Base-by-base conservation (phyloP, 176 grass and related monocot genomes). In the Poa annua region DNA sequence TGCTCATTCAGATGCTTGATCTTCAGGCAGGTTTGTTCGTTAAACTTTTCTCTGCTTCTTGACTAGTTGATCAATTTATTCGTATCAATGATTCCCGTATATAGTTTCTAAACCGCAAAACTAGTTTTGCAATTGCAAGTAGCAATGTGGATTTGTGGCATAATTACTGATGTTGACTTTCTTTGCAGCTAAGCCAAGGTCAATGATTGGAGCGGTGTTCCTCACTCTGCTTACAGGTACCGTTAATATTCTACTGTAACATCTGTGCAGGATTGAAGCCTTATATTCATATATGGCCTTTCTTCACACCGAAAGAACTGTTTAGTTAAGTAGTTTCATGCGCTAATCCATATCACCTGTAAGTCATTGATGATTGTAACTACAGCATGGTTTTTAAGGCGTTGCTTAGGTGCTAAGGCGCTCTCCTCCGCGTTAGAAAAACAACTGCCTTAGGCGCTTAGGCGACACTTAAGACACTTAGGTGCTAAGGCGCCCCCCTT, bases 1-100 rank as follows among this genome's bases (percentile, higher is more conserved):
- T 90, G 90, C 90, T 92, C 25, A 95, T 95, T 82, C 93, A 95
- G 82, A 95, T 95, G 93, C 79, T 95, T 80, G 90, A 90, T 85
- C 92, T 95, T 95, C 90, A 86, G 73, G 79, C 87, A 85, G 92
- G 92, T 90, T 85, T 84, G 78, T 79, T 61, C 59, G 39, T 81
- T 63, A 60, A 74, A 66, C 12, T 81, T 78, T 86, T 80, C 25
- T 55, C 2, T 39, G 35, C 66, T 83, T 88, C 47, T 83, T 36
- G 45, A 81, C 85, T 81, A 36, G 26, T 47, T 72, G 24, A 74
- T 75, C 73, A 29, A 34, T 61, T 61, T 74, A 26, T 14, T 11
- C 25, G 11, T 71, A n/a, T 47, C 6, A 13, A 16, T 51, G 45
- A 32, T 39, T 52, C 34, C 47, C 53, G 19, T 7, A 4, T 17